phyloP scores from a whole-genome alignment of 75 land plant genomes.

The Selaginella tamariscina region DNA sequence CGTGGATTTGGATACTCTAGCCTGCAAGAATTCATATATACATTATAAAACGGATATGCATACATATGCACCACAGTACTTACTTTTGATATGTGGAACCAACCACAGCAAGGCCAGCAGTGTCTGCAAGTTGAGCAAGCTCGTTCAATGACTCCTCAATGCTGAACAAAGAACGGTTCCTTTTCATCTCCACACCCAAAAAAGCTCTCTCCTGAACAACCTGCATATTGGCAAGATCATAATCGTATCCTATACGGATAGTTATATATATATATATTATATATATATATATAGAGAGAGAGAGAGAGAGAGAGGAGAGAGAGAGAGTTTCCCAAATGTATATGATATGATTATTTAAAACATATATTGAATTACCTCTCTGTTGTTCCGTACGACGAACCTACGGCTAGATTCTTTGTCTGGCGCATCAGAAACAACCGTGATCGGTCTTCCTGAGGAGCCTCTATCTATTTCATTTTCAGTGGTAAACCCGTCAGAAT shows the following conservation, averaged over 20 bases:
- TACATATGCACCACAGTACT: conserved; percentile 14
- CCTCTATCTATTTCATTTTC: neutral
- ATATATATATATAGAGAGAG: too few relatives aligned
- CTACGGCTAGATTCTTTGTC: neutral
- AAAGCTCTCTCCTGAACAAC: conserved; percentile 76
- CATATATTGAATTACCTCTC: neutral
- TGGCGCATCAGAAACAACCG: neutral
- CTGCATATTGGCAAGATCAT: conserved; percentile 22
- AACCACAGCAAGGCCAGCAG: conserved; percentile 78
- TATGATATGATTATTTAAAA: too few relatives aligned
- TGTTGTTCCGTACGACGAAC: neutral
- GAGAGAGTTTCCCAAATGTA: too few relatives aligned
- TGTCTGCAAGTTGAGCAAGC: conserved; percentile 72
- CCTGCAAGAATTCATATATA: conserved; percentile 29
- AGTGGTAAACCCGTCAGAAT: neutral
- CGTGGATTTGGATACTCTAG: conserved; percentile 69
- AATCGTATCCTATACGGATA: neutral
- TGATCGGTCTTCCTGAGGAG: neutral
- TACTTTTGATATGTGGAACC: conserved; percentile 90
- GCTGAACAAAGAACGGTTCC: conserved; percentile 23
- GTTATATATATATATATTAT: too few relatives aligned
- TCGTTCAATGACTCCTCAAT: conserved; percentile 74
- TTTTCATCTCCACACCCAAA: conserved; percentile 58
- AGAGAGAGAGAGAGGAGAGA: too few relatives aligned
- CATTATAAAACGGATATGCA: too few relatives aligned